Conservation (phyloP, 768 basidiomycete genomes). For the Suillus hirtellus region DNA sequence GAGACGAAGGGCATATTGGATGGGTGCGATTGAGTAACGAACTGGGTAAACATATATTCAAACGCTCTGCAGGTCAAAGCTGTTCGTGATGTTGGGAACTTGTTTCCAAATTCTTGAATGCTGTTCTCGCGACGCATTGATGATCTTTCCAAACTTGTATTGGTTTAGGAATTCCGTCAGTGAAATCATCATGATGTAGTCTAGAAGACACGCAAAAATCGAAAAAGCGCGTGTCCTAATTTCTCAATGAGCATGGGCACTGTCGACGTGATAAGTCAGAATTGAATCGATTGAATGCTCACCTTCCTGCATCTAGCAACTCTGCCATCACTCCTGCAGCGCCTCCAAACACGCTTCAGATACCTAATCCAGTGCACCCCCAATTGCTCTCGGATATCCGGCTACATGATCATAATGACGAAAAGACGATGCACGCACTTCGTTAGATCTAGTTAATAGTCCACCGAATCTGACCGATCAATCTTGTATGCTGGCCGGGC, state of each 20-base stretch:
- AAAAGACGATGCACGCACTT: not conserved
- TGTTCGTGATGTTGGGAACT: not conserved
- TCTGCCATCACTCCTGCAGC: not conserved
- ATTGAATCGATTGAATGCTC: not conserved
- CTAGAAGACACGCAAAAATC: not conserved
- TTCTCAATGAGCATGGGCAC: not conserved
- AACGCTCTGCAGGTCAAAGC: not conserved
- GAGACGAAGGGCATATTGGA: not conserved
- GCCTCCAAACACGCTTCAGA: not conserved
- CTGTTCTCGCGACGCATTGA: not conserved
- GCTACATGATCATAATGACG: not conserved
- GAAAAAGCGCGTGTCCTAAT: not conserved
- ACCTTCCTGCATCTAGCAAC: not conserved
- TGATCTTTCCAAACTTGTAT: not conserved
- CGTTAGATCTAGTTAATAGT: not conserved
- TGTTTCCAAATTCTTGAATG: not conserved
- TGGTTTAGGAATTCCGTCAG: not conserved
- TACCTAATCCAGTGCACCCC: not conserved
- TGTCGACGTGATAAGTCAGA: not conserved
- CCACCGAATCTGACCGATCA: not conserved
- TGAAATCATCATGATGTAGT: not conserved
- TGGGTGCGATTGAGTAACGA: not conserved
- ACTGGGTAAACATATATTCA: not conserved
- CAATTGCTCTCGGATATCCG: not conserved
- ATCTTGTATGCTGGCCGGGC: not conserved